Conservation (phyloP, 2,329 filamentous ascomycete species). For the Colletotrichum tabaci region DNA sequence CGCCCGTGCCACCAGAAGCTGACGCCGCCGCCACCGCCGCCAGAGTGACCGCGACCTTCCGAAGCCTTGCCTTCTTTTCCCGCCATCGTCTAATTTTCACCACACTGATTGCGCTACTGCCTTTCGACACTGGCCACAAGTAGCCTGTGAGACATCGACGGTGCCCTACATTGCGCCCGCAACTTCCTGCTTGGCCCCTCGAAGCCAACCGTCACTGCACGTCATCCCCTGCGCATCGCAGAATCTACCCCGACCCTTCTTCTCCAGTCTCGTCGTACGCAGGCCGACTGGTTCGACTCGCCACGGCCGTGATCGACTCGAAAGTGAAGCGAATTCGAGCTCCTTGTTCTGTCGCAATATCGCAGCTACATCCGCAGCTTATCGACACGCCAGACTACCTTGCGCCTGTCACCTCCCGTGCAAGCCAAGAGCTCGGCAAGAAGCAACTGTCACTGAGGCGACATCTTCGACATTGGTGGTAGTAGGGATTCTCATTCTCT, state of each 20-base stretch:
- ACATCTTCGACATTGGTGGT: not conserved
- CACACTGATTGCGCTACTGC: constrained; percentile 25
- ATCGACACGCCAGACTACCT: constrained; percentile 16
- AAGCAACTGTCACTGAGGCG: constrained; percentile 1
- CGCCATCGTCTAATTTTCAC: constrained; percentile 1
- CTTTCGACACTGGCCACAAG: constrained; percentile 26
- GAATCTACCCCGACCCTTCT: constrained; percentile 9
- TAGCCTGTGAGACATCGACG: constrained; percentile 18
- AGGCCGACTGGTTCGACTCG: not conserved
- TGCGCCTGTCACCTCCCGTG: not conserved
- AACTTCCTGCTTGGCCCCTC: not conserved
- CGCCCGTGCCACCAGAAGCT: constrained; percentile 28
- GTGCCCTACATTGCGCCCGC: constrained; percentile 21
- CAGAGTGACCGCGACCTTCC: constrained; percentile 26
- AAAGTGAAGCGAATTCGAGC: constrained; percentile 15
- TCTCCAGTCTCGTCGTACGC: constrained; percentile 14
- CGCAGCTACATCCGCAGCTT: constrained; percentile 18
- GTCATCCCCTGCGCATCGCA: constrained; percentile 21
- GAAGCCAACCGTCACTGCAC: constrained; percentile 6
- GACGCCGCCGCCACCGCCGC: constrained; percentile 25
- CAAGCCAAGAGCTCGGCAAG: constrained; percentile 9
- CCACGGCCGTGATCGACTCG: constrained; percentile 1
- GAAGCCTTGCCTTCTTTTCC: constrained; percentile 19
- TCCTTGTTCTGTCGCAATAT: constrained; percentile 7
- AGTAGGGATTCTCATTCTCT: not conserved